A percentile compares a stretch with the other conserved stretches of the same genome.
These are phyloP conservation scores for Talaromyces thailandensis DNA, from an alignment of 495 filamentous ascomycete species.

Conservation along the genomic window DNA sequence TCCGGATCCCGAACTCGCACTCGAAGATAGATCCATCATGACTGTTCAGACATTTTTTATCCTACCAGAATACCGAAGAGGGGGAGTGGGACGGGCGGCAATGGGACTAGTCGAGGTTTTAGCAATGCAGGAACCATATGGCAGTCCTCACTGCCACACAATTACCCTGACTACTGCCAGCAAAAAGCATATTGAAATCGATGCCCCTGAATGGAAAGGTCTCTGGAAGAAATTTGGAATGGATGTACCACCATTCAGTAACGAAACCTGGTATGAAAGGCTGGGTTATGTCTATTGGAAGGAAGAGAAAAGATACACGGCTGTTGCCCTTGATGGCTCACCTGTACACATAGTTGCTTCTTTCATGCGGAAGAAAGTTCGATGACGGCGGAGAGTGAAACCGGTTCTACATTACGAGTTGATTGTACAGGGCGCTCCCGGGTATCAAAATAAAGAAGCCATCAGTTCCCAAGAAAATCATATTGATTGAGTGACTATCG, in stretches of 20 bases:
- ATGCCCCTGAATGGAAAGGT: constrained; percentile 10
- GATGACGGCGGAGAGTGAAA: constrained; percentile 2
- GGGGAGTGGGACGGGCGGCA: constrained; percentile 19
- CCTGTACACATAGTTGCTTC: constrained; percentile 11
- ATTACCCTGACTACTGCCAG: constrained; percentile 16
- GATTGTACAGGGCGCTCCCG: not conserved
- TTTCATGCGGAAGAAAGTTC: constrained; percentile 20
- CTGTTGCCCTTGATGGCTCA: constrained; percentile 10
- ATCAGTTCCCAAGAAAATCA: not conserved
- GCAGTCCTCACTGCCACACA: constrained; percentile 12
- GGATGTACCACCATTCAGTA: constrained; percentile 12
- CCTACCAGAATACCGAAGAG: constrained; percentile 10
- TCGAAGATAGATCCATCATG: constrained; percentile 12
- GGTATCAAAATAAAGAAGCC: not conserved
- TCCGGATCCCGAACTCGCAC: constrained; percentile 12
- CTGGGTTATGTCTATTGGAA: constrained; percentile 23
- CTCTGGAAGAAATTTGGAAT: constrained; percentile 10
- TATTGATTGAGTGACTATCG: not conserved
- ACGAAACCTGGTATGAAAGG: constrained; percentile 23
- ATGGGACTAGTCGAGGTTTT: constrained; percentile 21
- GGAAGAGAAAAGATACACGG: constrained; percentile 15
- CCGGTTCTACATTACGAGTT: too few species aligned
- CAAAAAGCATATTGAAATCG: constrained; percentile 19
- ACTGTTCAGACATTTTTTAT: constrained; percentile 24
- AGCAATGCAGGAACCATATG: constrained; percentile 17